A percentile compares a stretch with the other conserved stretches of the same genome.
Conservation (phyloP, 2,329 filamentous ascomycete species). For the Diaporthe aspalathi region DNA sequence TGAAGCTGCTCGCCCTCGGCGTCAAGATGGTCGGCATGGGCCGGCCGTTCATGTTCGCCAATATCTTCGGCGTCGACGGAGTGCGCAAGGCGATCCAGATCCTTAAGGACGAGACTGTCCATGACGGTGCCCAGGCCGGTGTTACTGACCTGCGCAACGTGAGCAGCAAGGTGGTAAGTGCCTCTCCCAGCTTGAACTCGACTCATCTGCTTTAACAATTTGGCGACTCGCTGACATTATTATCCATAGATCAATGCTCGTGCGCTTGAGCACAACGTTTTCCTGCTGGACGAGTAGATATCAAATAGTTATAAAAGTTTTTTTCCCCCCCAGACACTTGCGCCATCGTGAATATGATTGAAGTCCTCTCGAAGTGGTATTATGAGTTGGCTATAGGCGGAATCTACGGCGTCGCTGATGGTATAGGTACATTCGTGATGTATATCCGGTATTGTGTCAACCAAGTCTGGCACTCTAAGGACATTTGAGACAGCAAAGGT, state of each 20-base stretch:
- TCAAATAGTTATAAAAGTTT: too few relatives aligned
- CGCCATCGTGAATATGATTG: not conserved
- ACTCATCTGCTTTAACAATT: not conserved
- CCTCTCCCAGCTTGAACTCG: not conserved
- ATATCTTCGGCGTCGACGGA: constrained; percentile 60
- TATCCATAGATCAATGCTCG: constrained; percentile 13
- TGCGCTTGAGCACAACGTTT: constrained; percentile 24
- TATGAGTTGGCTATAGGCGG: too few relatives aligned
- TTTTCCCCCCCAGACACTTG: not conserved
- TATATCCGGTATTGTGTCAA: too few relatives aligned
- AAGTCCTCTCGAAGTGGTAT: not conserved
- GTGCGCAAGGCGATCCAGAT: constrained; percentile 59
- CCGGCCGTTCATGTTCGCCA: constrained; percentile 61
- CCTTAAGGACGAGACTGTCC: constrained; percentile 58
- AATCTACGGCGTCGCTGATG: too few relatives aligned
- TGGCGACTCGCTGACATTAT: not conserved
- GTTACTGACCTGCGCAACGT: constrained; percentile 43
- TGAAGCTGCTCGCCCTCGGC: constrained; percentile 54
- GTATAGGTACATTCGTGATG: too few relatives aligned
- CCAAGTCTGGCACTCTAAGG: too few relatives aligned
- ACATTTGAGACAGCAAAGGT: too few relatives aligned
- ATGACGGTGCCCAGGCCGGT: constrained; percentile 51
- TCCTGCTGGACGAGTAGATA: constrained; percentile 14
- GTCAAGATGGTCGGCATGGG: constrained; percentile 49
- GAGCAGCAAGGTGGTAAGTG: constrained; percentile 39